These are phyloP conservation scores for Trypanosoma congolense DNA, from an alignment of 208 protist species.

Conservation along the genomic window DNA sequence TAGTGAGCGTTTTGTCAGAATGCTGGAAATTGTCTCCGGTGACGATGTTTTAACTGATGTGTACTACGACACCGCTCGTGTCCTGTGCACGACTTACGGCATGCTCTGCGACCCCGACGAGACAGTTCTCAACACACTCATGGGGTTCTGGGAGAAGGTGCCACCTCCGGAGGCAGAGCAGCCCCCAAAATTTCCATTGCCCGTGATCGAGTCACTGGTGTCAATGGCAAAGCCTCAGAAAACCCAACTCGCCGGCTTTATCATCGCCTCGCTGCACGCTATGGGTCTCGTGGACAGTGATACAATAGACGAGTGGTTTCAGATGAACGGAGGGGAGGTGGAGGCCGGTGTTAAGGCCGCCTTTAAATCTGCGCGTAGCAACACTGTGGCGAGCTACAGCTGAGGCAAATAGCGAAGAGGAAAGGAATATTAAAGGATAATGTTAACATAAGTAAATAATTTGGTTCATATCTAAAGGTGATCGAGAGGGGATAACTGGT, in stretches of 20 bases:
- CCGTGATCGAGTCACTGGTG: slow-evolving; percentile 49
- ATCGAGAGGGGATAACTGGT: too few relatives aligned
- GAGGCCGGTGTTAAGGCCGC: slow-evolving; percentile 11
- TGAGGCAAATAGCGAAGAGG: not conserved
- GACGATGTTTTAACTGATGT: slow-evolving; percentile 64
- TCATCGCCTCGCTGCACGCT: slow-evolving; percentile 55
- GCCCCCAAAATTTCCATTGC: slow-evolving; percentile 34
- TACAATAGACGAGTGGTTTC: slow-evolving; percentile 45
- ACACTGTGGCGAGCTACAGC: not conserved
- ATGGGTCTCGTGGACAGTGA: slow-evolving; percentile 57
- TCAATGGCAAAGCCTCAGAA: slow-evolving; percentile 38
- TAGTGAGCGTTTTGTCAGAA: slow-evolving; percentile 78
- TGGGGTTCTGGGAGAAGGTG: slow-evolving; percentile 74
- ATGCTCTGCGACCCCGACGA: slow-evolving; percentile 48
- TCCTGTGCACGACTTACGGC: slow-evolving; percentile 73
- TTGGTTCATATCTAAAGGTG: too few relatives aligned
- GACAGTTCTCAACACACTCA: slow-evolving; percentile 50
- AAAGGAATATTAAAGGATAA: not conserved
- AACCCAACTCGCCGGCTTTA: slow-evolving; percentile 45
- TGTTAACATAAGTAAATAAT: too few relatives aligned
- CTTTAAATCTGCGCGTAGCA: slow-evolving; percentile 4
- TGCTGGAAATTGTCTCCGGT: slow-evolving; percentile 73
- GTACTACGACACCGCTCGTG: slow-evolving; percentile 74
- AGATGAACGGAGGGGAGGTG: slow-evolving; percentile 21
- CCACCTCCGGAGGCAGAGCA: slow-evolving; percentile 39